Conservation (phyloP, 73 alveolate species). For the Symbiodinium pilosum region DNA sequence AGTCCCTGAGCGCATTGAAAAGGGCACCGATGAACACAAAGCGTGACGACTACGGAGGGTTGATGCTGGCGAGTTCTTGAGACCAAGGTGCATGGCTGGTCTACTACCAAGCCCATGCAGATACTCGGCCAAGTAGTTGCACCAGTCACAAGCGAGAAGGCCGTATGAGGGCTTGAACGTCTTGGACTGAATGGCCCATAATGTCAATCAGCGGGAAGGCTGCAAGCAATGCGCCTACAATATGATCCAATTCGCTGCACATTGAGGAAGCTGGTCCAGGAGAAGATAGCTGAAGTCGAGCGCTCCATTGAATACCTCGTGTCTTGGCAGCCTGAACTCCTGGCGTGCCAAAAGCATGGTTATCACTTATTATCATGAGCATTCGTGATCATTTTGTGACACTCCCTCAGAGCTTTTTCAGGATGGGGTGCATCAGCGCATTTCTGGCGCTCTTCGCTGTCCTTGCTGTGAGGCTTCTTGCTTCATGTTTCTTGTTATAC, state of each 20-base stretch:
- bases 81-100: constrained; percentile 78
- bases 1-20: too few species aligned
- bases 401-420: not conserved
- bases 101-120: constrained; percentile 87
- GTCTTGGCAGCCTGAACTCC: not conserved
- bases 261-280: constrained; percentile 68
- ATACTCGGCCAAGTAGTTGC: not conserved
- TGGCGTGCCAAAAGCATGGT: not conserved
- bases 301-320: constrained; percentile 79
- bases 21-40: too few species aligned
- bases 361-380: not conserved
- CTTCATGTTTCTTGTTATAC: too few species aligned
- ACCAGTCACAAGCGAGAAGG: too few species aligned
- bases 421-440: constrained; percentile 81
- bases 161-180: too few species aligned
- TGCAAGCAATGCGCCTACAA: too few species aligned
- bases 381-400: not conserved
- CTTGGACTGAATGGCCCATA: too few species aligned
- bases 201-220: too few species aligned
- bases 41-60: too few species aligned
- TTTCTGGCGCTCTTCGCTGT: constrained; percentile 68
- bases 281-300: constrained; percentile 51
- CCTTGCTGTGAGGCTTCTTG: constrained; percentile 57
- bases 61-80: too few species aligned
- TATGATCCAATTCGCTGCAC: too few species aligned